A percentile compares a stretch with the other conserved stretches of the same genome.
phyloP scores from a whole-genome alignment of 345 rosid genomes.

The Lepidium africanum region DNA sequence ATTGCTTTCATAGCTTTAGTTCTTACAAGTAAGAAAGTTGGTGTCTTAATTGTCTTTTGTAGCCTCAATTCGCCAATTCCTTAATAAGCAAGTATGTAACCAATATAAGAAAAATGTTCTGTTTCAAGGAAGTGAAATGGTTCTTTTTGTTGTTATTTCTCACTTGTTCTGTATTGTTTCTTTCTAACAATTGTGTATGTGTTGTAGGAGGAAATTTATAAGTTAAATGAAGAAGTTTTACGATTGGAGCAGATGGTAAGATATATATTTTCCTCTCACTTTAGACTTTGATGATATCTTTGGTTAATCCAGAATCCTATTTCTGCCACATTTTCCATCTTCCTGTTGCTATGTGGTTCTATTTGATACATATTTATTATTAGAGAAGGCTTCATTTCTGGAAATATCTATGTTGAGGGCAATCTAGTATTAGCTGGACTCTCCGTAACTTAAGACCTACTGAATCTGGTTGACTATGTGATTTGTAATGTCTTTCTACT shows the following conservation, averaged over 20 bases:
- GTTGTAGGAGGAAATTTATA: constrained; percentile 19
- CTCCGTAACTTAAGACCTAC: neutral
- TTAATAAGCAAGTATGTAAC: neutral
- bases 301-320: neutral
- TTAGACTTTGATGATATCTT: neutral
- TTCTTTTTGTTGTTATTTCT: neutral
- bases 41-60: neutral
- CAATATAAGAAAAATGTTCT: neutral
- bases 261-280: neutral
- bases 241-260: constrained; percentile 29
- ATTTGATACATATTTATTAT: neutral
- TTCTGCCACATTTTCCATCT: neutral
- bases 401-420: neutral
- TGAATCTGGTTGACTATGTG: neutral
- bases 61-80: neutral
- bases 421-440: neutral
- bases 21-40: neutral
- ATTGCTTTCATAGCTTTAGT: neutral
- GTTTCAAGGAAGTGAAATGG: neutral
- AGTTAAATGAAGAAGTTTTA: constrained; percentile 24
- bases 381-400: neutral
- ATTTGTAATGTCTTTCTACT: neutral
- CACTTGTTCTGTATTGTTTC: neutral
- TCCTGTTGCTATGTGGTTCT: neutral
- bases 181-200: neutral